These are phyloP conservation scores for Eugenia klotzschiana DNA, from an alignment of 441 rosid genomes.

Conservation along the genomic window DNA sequence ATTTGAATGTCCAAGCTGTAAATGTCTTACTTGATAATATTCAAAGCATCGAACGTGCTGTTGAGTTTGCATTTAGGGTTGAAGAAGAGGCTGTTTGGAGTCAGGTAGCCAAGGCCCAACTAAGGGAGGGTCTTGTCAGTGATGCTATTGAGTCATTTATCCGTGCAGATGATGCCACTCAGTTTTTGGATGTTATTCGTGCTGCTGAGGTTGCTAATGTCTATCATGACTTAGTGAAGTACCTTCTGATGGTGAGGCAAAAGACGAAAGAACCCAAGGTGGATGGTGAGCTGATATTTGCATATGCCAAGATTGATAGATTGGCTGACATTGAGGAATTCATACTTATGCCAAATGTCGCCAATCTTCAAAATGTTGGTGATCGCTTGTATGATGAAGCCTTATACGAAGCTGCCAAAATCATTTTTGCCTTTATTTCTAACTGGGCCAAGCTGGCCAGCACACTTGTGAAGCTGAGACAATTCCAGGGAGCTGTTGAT, in stretches of 20 bases:
- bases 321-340: conserved; percentile 91
- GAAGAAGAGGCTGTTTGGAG: conserved; percentile 98
- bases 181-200: conserved; percentile 77
- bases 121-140: conserved; percentile 80
- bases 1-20: conserved; percentile 1
- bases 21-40: conserved; percentile 1
- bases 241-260: conserved; percentile 96
- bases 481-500: conserved; percentile 98
- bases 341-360: conserved; percentile 96
- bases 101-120: conserved; percentile 97
- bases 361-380: conserved; percentile 80
- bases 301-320: conserved; percentile 96
- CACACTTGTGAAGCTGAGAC: conserved; percentile 84
- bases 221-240: conserved; percentile 88
- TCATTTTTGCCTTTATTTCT: conserved; percentile 84
- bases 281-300: conserved; percentile 94
- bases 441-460: conserved; percentile 98
- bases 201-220: conserved; percentile 79
- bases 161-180: conserved; percentile 94
- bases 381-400: conserved; percentile 87
- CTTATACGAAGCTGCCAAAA: conserved; percentile 93
- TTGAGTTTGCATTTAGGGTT: conserved; percentile 93
- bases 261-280: conserved; percentile 96
- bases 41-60: conserved; percentile 60
- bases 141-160: conserved; percentile 97